phyloP scores from a whole-genome alignment of 768 basidiomycete species.

The Lactarius pseudohatsudake region DNA sequence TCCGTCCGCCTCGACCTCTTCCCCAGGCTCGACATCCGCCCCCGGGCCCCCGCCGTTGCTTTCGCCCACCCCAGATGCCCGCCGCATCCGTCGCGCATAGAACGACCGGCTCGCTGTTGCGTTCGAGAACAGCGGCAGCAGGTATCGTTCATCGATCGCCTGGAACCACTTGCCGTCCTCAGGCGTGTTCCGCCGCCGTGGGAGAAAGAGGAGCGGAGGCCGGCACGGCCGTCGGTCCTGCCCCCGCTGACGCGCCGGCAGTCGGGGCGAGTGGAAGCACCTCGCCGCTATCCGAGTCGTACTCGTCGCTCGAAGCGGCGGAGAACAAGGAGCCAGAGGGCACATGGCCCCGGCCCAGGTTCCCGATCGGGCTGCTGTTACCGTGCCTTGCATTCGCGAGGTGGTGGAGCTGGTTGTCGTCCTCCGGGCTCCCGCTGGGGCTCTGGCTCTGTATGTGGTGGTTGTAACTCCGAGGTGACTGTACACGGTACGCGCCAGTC shows the following conservation, averaged over 20 bases:
- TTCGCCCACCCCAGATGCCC: conserved; percentile 39
- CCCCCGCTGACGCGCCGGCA: conserved; percentile 24
- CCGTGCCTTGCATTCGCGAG: neutral
- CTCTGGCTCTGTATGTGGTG: conserved; percentile 46
- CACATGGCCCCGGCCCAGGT: conserved; percentile 1
- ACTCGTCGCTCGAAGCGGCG: conserved; percentile 70
- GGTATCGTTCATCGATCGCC: conserved; percentile 88
- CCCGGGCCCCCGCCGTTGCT: conserved; percentile 6
- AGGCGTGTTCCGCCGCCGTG: conserved; percentile 16
- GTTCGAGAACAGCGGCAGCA: conserved; percentile 90
- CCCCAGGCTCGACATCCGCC: neutral
- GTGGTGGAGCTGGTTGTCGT: neutral
- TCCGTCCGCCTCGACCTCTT: conserved; percentile 25
- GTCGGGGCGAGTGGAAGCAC: conserved; percentile 74
- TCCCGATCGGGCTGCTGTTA: neutral
- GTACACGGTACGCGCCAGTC: conserved; percentile 49
- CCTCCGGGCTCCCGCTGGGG: neutral
- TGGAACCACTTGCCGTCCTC: conserved; percentile 87
- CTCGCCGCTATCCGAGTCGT: conserved; percentile 73
- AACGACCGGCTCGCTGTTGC: conserved; percentile 89
- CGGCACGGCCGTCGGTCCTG: conserved; percentile 10
- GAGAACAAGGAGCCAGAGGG: conserved; percentile 52
- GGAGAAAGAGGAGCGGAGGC: conserved; percentile 4
- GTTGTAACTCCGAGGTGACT: conserved; percentile 51
- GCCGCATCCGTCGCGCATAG: conserved; percentile 71